phyloP scores from a whole-genome alignment of 768 basidiomycete species.

The Hericium erinaceus region DNA sequence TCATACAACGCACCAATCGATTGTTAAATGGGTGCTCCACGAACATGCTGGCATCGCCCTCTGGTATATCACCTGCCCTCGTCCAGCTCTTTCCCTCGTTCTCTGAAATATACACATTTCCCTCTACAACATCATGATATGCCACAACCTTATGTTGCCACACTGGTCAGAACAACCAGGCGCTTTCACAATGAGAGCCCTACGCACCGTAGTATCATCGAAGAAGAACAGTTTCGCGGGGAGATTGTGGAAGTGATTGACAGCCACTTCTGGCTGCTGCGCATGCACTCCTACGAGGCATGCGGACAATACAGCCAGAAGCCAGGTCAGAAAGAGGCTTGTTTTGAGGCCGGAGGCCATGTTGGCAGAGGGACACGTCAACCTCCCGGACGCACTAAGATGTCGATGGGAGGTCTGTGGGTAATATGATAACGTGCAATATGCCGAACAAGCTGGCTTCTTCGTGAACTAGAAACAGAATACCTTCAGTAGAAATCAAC shows the following conservation, averaged over 20 bases:
- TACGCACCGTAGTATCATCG: constrained; percentile 77
- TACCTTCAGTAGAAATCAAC: too few species aligned
- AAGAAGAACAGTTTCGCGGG: constrained; percentile 83
- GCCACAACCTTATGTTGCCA: constrained; percentile 43
- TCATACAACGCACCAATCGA: constrained; percentile 16
- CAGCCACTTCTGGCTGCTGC: constrained; percentile 10
- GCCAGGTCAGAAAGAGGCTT: neutral
- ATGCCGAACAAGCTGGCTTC: too few species aligned
- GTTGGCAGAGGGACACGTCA: neutral
- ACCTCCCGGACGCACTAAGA: neutral
- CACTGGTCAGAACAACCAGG: neutral
- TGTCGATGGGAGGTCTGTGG: too few species aligned
- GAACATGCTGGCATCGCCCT: constrained; percentile 59
- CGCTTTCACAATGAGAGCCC: neutral
- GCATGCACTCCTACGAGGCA: constrained; percentile 1
- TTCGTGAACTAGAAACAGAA: too few species aligned
- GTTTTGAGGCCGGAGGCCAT: neutral
- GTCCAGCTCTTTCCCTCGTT: constrained; percentile 81
- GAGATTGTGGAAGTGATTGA: constrained; percentile 57
- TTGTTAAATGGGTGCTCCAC: constrained; percentile 85
- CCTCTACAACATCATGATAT: constrained; percentile 66
- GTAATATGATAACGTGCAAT: too few species aligned
- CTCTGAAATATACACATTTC: constrained; percentile 66
- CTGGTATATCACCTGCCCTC: constrained; percentile 37
- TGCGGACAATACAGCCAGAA: constrained; percentile 1